Evolutionary conservation across 208 protist genomes (phyloP).

Genomic region (Leishmania aethiopica): DNA sequence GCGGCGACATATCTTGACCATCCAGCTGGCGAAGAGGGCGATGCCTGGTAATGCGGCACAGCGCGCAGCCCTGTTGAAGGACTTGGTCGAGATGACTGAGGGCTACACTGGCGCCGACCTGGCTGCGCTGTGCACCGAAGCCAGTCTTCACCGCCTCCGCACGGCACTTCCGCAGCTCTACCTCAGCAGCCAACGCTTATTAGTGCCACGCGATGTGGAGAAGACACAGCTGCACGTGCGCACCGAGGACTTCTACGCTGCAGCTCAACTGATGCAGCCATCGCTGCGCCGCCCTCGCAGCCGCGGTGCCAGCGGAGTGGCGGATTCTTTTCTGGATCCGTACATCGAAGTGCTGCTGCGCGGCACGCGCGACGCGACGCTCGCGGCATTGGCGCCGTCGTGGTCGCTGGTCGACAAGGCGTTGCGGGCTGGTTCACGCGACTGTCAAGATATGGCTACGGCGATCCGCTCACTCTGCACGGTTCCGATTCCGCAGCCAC

Average conservation of each 20-base stretch:
- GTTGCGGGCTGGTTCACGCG: constrained; percentile 34
- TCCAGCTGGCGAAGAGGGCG: constrained; percentile 98
- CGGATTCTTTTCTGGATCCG: constrained; percentile 12
- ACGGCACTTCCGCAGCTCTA: constrained; percentile 81
- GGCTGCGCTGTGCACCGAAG: constrained; percentile 98
- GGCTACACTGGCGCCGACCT: constrained; percentile 99
- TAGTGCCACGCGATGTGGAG: constrained; percentile 38
- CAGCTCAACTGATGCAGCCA: constrained; percentile 65
- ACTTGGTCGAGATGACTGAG: constrained; percentile 90
- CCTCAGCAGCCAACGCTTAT: constrained; percentile 50
- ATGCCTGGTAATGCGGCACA: constrained; percentile 86
- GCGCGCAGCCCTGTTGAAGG: constrained; percentile 76
- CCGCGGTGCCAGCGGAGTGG: not conserved
- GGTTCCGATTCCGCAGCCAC: constrained; percentile 62
- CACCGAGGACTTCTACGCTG: constrained; percentile 76
- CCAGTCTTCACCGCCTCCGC: constrained; percentile 81
- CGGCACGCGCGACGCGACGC: constrained; percentile 37
- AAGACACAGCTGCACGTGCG: constrained; percentile 32
- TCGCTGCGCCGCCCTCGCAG: constrained; percentile 47
- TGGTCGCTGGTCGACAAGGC: constrained; percentile 63
- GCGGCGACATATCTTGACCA: constrained; percentile 90
- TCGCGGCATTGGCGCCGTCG: constrained; percentile 40
- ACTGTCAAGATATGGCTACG: constrained; percentile 54
- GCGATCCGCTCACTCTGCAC: constrained; percentile 61
- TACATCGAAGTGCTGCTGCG: constrained; percentile 69